Evolutionary conservation across 2,329 filamentous ascomycete genomes (phyloP), one percentile per base, ranked within the genome.

Genomic region (Fusarium albidum): DNA sequence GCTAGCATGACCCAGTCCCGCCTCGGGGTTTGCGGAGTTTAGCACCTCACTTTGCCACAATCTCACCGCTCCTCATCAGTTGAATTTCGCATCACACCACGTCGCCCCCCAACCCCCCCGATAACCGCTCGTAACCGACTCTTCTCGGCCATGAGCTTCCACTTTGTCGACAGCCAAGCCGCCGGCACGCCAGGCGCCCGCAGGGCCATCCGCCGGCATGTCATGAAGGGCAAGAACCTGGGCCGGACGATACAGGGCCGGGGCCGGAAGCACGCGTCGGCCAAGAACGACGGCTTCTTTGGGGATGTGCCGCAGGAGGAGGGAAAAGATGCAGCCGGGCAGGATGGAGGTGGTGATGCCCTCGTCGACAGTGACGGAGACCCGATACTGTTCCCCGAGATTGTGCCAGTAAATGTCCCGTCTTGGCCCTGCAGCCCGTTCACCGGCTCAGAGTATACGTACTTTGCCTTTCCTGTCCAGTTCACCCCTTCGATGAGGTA

Each of bases 151-250:
- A 65, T 65, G 62, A 50, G 39, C 9, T 65, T 65, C 28, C 55
- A 63, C 10, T 65, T 65, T 37, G 48, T 65, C 35, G 56, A 63
- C 12, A 45, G 50, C 32, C 52, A 48, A 4, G 44, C 46, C 3
- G 15, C 35, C 18, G 39, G 40, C 9, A 49, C 32, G 4, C 44
- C 56, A 10, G 37, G 44, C n/a, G 34, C 53, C 3, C 55, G 61
- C 5, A 54, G 48, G 34, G 49, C 50, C 1, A 65, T 65, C 35
- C 62, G 61, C 14, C 52, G 61, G 13, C 61, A 64, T 62, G 62
- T 65, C 6, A 65, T 65, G 61, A 64, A 63, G 43, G 61, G 61
- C 18, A 64, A 55, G 39, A 65, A 65, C 32, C 25, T 55, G 14
- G 62, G 62, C 2, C 62, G 50, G 8, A 64, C 27, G 25, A 60